Evolutionary conservation across 129 eudicot species (phyloP), one percentile per base, ranked within the genome.

Genomic region (Gnaphalium uliginosum): DNA sequence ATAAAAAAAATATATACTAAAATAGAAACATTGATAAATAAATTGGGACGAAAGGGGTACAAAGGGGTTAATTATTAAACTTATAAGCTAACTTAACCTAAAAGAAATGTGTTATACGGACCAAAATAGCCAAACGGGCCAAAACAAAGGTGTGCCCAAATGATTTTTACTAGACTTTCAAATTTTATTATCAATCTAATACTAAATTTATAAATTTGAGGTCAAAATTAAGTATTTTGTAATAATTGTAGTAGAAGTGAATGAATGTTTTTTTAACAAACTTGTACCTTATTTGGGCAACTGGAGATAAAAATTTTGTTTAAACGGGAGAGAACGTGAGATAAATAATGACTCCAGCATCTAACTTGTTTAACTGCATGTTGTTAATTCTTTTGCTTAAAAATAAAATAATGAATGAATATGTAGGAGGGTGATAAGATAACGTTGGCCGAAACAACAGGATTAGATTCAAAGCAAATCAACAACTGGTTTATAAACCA

Each of bases 401-500:
- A 41, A 69, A 25, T 2, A 37, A 5, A 15, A 67, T 27, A 33
- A 62, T 64, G 56, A 25, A 64, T 53, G 35, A n/a, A 65, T 25
- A 41, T 79, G 41, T 84, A 92, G 97, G 97, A 92, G 81, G 85
- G 88, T 11, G 97, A 92, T 83, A 92, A 92, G 79, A 81, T 85
- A 17, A 85, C 85, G 0, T 64, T 92, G 64, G 93, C 91, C 2
- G 97, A 89, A 76, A 60, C 86, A 22, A 92, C 97, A 0, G 97
- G 98, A 48, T 82, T 92, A 6, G 93, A 92, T 73, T 91, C 81
- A 43, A 92, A 88, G 89, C 98, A 92, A 78, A 92, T 92, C 67
- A 92, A 89, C 85, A 92, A 92, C 59, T 89, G 96, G 96, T 92
- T 92, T 78, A 92, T 92, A 75, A 92, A 92, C 57, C 97, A 92